Evolutionary conservation across 2,329 filamentous ascomycete species (phyloP).

Genomic region (Cercospora zeae-maydis): DNA sequence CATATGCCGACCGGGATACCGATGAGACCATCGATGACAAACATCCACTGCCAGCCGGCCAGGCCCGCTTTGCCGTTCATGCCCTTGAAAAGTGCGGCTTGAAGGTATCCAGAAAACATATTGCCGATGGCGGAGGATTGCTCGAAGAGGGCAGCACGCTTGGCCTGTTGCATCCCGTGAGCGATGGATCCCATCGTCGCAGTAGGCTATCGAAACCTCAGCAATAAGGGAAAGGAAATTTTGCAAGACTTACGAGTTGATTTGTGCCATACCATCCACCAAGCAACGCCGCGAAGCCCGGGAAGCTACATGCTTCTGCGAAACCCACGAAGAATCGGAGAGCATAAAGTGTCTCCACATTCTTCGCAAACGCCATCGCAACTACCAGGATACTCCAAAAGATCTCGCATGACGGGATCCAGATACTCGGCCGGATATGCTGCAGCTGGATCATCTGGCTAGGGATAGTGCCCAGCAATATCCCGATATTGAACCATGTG

Average conservation of each 20-base stretch:
- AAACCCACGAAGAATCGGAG: slow-evolving; percentile 13
- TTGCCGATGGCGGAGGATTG: slow-evolving; percentile 45
- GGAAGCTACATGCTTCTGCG: slow-evolving; percentile 5
- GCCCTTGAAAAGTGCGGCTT: slow-evolving; percentile 49
- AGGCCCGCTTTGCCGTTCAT: slow-evolving; percentile 39
- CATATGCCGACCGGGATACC: slow-evolving; percentile 51
- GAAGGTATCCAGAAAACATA: slow-evolving; percentile 53
- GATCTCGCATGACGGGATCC: slow-evolving; percentile 49
- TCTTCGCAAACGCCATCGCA: slow-evolving; percentile 12
- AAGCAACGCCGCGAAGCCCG: slow-evolving; percentile 10
- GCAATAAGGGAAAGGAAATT: too few species aligned
- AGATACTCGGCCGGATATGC: slow-evolving; percentile 45
- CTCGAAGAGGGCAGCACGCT: slow-evolving; percentile 52
- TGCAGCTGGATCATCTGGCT: slow-evolving; percentile 44
- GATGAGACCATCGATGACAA: slow-evolving; percentile 53
- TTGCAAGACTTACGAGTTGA: slow-evolving; percentile 5
- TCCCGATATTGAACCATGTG: slow-evolving; percentile 20
- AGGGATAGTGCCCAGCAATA: slow-evolving; percentile 15
- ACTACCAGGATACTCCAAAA: slow-evolving; percentile 42
- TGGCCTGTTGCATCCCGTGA: slow-evolving; percentile 24
- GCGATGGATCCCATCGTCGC: too few species aligned
- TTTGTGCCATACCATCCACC: slow-evolving; percentile 12
- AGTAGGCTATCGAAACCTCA: too few species aligned
- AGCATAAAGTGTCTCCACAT: slow-evolving; percentile 13
- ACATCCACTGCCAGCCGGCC: slow-evolving; percentile 39